These are phyloP conservation scores for Pezicula carpinea DNA, from an alignment of 2,329 filamentous ascomycete genomes.

Conservation along the genomic window DNA sequence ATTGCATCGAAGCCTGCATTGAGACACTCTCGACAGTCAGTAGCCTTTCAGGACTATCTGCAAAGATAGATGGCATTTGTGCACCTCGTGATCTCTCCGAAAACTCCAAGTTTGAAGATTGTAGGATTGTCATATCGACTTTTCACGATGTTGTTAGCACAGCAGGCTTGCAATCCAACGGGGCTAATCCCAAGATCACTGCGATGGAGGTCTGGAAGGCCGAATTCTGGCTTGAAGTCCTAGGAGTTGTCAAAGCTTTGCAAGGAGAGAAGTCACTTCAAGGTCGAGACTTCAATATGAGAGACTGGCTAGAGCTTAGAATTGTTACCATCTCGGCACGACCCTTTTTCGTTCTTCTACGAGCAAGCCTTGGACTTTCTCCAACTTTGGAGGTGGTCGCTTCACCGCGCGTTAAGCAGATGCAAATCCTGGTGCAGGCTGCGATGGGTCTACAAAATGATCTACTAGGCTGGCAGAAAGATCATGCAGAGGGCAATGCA, in stretches of 20 bases:
- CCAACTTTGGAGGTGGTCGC: background rate
- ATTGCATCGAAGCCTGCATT: background rate
- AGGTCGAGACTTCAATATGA: slow-evolving; percentile 6
- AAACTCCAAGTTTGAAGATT: background rate
- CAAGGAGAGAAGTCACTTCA: slow-evolving; percentile 8
- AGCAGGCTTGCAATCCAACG: background rate
- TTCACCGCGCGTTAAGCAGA: slow-evolving; percentile 1
- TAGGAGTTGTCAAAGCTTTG: slow-evolving; percentile 7
- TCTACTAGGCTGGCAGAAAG: slow-evolving; percentile 12
- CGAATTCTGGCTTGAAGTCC: slow-evolving; percentile 10
- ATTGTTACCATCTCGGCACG: slow-evolving; percentile 9
- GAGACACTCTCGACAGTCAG: background rate
- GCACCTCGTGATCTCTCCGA: background rate
- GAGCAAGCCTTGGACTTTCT: background rate
- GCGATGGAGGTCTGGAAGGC: slow-evolving; percentile 9
- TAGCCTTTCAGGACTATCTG: background rate
- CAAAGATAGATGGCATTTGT: background rate
- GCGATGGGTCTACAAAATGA: slow-evolving; percentile 12
- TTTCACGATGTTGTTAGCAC: slow-evolving; percentile 6
- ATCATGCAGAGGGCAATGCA: slow-evolving; percentile 2
- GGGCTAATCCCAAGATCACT: background rate
- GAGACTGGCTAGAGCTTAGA: slow-evolving; percentile 9
- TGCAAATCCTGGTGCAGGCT: slow-evolving; percentile 7
- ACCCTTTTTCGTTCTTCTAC: background rate
- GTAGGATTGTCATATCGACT: background rate